Evolutionary conservation across 2,329 filamentous ascomycete species (phyloP), one percentile per base, ranked within the genome.

Genomic region (Botryosphaeria agaves): DNA sequence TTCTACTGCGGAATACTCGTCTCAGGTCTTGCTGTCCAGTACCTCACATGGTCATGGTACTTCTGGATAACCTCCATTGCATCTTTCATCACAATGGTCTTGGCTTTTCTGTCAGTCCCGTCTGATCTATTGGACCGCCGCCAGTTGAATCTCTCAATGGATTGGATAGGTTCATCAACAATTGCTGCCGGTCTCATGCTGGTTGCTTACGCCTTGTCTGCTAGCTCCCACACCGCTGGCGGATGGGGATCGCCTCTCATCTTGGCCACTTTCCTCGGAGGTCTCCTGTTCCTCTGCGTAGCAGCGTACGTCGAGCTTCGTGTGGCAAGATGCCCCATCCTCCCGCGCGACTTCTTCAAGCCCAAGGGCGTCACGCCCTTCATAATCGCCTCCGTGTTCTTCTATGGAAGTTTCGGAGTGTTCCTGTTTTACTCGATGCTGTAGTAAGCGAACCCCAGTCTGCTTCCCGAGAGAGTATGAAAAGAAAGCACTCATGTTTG

Each of bases 211-310:
- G 76, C 79, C 0, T 66, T 89, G 30, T 84, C 79, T 0, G 74
- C 82, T 28, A 74, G 72, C 5, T 67, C 72, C 0, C 71, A 81
- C 46, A 76, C 76, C 0, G 66, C 72, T 0, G 47, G 71, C 3
- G 69, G 74, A 2, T 87, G 80, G 78, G 57, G 51, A n/a, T 81
- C 75, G 0, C 74, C 76, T 1, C 82, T 83, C 39, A 73, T 87
- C 21, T 67, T 68, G 24, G 56, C 73, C 7, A 69, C 72, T 0
- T 66, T 87, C 28, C 53, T 72, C 3, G 23, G 77, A 1, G 80
- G 80, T 0, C 52, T 65, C 5, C 33, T 80, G 0, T 50, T 76
- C 5, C 56, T 89, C 1, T 53, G 51, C 1, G 52, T 55, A 0
- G 71, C 77, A 7, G 59, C 76, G 5, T 85, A 82, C 36, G 59